Evolutionary conservation across 495 filamentous ascomycete species (phyloP).

Genomic region (Bombardia bombarda): DNA sequence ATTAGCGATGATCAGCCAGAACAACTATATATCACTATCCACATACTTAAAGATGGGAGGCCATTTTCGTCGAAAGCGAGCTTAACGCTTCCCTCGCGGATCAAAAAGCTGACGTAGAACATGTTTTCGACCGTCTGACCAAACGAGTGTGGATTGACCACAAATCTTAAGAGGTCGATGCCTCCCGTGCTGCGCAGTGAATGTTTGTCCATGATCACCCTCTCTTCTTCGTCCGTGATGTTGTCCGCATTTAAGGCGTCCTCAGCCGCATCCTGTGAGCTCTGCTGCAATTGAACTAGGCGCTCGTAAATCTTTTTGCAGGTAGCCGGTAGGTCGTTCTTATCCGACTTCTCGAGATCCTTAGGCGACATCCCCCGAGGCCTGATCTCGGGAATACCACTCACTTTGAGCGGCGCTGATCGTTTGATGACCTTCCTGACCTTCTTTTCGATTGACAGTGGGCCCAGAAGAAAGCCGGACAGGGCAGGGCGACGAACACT

Average conservation of each 20-base stretch:
- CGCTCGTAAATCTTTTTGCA: slow-evolving; percentile 56
- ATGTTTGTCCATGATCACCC: slow-evolving; percentile 38
- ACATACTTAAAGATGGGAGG: slow-evolving; percentile 67
- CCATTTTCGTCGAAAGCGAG: slow-evolving; percentile 54
- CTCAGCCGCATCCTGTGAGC: slow-evolving; percentile 35
- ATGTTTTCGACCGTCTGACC: slow-evolving; percentile 96
- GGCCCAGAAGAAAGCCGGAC: slow-evolving; percentile 80
- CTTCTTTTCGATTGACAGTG: slow-evolving; percentile 82
- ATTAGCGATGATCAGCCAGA: too few relatives aligned
- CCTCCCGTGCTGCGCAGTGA: slow-evolving; percentile 55
- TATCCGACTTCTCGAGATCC: slow-evolving; percentile 65
- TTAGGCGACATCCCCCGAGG: slow-evolving; percentile 65
- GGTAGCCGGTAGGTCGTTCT: slow-evolving; percentile 60
- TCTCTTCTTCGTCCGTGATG: slow-evolving; percentile 26
- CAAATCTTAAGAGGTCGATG: slow-evolving; percentile 71
- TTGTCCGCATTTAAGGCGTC: slow-evolving; percentile 28
- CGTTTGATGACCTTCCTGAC: slow-evolving; percentile 59
- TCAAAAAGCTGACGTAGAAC: slow-evolving; percentile 93
- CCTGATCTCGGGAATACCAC: slow-evolving; percentile 55
- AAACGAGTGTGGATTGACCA: slow-evolving; percentile 81
- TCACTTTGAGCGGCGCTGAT: slow-evolving; percentile 51
- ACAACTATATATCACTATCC: too few relatives aligned
- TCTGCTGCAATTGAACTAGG: slow-evolving; percentile 29
- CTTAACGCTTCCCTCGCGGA: slow-evolving; percentile 71
- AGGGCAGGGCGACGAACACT: slow-evolving; percentile 66